These are phyloP conservation scores for Biscogniauxia sp. DNA, from an alignment of 2,329 filamentous ascomycete genomes.

Conservation along the genomic window DNA sequence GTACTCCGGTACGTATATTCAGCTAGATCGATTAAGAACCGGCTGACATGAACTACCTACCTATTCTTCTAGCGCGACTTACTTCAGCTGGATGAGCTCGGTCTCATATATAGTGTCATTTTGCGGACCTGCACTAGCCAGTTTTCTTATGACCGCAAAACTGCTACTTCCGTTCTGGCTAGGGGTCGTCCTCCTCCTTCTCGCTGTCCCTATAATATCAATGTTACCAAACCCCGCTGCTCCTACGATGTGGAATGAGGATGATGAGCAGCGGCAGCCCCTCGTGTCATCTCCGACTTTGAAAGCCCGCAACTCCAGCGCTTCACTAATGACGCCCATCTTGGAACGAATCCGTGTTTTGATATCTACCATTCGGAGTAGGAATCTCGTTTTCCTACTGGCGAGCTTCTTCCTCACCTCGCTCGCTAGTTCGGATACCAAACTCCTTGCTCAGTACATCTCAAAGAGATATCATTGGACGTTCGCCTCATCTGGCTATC, in stretches of 20 bases:
- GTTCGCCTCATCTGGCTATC: conserved; percentile 46
- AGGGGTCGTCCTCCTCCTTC: conserved; percentile 36
- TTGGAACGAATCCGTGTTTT: conserved; percentile 31
- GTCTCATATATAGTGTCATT: conserved; percentile 46
- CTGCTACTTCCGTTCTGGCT: conserved; percentile 45
- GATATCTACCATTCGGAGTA: conserved; percentile 32
- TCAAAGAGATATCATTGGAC: conserved; percentile 47
- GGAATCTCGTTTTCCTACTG: conserved; percentile 43
- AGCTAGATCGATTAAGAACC: not conserved
- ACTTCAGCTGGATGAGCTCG: conserved; percentile 51
- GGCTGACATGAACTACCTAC: conserved; percentile 10
- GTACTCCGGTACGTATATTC: conserved; percentile 32
- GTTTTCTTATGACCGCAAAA: conserved; percentile 42
- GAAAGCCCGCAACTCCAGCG: conserved; percentile 33
- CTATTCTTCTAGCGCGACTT: conserved; percentile 38
- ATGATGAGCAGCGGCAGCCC: conserved; percentile 36
- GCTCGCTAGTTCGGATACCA: conserved; percentile 50
- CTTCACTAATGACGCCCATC: conserved; percentile 23
- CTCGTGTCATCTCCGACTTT: conserved; percentile 39
- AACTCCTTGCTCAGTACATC: conserved; percentile 49
- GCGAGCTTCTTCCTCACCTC: conserved; percentile 46
- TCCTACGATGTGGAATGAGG: not conserved
- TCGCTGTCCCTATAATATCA: conserved; percentile 34
- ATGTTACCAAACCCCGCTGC: conserved; percentile 26
- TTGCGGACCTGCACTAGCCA: conserved; percentile 45